Conservation (phyloP, 106 monocot genomes). For the Cymbidium sinense region DNA sequence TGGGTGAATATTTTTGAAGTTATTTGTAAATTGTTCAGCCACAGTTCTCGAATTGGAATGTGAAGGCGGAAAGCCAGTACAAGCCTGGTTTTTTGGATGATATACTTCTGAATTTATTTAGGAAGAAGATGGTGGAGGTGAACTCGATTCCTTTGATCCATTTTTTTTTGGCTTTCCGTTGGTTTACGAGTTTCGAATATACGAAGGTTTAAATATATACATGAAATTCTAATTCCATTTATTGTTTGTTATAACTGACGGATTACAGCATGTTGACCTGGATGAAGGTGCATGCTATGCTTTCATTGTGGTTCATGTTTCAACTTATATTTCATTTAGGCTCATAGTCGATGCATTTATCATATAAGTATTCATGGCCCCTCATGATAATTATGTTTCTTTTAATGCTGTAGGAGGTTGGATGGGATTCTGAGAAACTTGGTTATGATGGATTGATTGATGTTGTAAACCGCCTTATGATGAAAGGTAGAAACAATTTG, state of each 20-base stretch:
- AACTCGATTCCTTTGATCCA: slow-evolving; percentile 8
- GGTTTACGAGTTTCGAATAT: background rate
- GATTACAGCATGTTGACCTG: background rate
- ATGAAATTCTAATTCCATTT: background rate
- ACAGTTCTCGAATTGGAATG: slow-evolving; percentile 11
- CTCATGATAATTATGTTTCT: slow-evolving; percentile 14
- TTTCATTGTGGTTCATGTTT: too few relatives aligned
- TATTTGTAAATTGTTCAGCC: background rate
- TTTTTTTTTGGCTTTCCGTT: background rate
- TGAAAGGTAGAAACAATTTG: slow-evolving; percentile 52
- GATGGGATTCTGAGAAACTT: slow-evolving; percentile 89
- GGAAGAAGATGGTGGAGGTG: slow-evolving; percentile 71
- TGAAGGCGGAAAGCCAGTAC: slow-evolving; percentile 21
- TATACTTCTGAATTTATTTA: slow-evolving; percentile 42
- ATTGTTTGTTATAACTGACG: background rate
- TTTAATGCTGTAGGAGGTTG: slow-evolving; percentile 90
- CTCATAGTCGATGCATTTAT: background rate
- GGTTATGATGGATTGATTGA: slow-evolving; percentile 90
- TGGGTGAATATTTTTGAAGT: background rate
- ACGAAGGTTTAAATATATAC: too few relatives aligned
- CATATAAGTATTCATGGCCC: background rate
- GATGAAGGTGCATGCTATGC: background rate
- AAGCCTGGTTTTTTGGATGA: slow-evolving; percentile 36
- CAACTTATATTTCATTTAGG: too few relatives aligned
- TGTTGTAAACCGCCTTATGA: slow-evolving; percentile 79